Percentiles rank a stretch among this genome's conserved stretches.
phyloP scores from a whole-genome alignment of 202 grass and related monocot genomes.

The Elaeis oleifera region DNA sequence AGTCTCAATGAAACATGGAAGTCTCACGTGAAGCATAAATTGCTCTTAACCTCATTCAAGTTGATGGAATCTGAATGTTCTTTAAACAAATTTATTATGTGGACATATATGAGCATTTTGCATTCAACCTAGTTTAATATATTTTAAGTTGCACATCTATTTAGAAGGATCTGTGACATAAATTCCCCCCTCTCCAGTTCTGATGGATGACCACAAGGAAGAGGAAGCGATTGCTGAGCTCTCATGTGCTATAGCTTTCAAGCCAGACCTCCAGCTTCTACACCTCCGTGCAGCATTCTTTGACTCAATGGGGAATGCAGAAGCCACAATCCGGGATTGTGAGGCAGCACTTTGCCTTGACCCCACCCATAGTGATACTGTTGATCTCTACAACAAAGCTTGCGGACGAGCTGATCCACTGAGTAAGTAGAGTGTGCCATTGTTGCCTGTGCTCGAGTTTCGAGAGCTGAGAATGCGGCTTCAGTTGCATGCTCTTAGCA shows the following conservation, averaged over 20 bases:
- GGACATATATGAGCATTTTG: no score
- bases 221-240: slow-evolving; percentile 42
- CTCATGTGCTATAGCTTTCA: slow-evolving; percentile 57
- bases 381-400: slow-evolving; percentile 76
- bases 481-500: background rate
- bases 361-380: slow-evolving; percentile 58
- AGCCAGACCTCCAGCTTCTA: slow-evolving; percentile 78
- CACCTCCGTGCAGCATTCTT: slow-evolving; percentile 83
- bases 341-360: slow-evolving; percentile 85
- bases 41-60: no score
- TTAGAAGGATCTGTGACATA: background rate
- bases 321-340: slow-evolving; percentile 54
- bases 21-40: no score
- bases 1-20: no score
- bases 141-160: no score
- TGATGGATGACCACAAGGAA: slow-evolving; percentile 22
- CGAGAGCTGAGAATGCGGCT: background rate
- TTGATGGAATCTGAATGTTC: no score
- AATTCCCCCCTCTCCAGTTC: background rate
- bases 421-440: background rate
- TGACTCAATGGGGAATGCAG: slow-evolving; percentile 56
- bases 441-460: background rate
- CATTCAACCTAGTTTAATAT: no score
- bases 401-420: slow-evolving; percentile 27
- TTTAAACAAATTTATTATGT: no score